phyloP scores from a whole-genome alignment of 495 filamentous ascomycete genomes.

The Xylaria flabelliformis region DNA sequence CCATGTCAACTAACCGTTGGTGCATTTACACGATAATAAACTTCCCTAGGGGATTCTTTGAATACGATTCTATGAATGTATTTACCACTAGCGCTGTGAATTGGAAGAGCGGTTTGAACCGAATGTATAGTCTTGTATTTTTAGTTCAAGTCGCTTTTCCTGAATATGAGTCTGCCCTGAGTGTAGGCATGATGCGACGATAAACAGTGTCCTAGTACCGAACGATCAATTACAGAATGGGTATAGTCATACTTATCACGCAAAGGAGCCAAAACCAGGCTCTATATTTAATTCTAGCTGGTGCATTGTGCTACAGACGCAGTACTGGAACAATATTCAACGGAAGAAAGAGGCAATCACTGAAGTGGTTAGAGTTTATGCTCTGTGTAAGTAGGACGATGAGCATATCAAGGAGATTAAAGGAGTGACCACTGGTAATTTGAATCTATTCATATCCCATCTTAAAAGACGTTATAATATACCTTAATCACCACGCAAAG shows the following conservation, averaged over 20 bases:
- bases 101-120: constrained; percentile 65
- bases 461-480: not conserved
- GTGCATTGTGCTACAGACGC: not conserved
- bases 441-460: not conserved
- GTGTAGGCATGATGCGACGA: not conserved
- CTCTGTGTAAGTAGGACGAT: not conserved
- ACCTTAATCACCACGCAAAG: not conserved
- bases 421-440: not conserved
- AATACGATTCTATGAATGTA: too few species aligned
- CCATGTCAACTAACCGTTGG: not conserved
- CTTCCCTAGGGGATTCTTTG: too few species aligned
- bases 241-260: not conserved
- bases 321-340: not conserved
- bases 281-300: not conserved
- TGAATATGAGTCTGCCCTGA: too few species aligned
- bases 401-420: not conserved
- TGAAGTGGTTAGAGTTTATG: not conserved
- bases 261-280: not conserved
- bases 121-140: too few species aligned
- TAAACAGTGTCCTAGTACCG: not conserved
- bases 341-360: not conserved
- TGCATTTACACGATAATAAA: not conserved
- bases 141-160: too few species aligned
- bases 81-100: constrained; percentile 52
- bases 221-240: not conserved